Evolutionary conservation across 2,329 filamentous ascomycete genomes (phyloP), one percentile per base, ranked within the genome.

Genomic region (Didymella keratinophila): DNA sequence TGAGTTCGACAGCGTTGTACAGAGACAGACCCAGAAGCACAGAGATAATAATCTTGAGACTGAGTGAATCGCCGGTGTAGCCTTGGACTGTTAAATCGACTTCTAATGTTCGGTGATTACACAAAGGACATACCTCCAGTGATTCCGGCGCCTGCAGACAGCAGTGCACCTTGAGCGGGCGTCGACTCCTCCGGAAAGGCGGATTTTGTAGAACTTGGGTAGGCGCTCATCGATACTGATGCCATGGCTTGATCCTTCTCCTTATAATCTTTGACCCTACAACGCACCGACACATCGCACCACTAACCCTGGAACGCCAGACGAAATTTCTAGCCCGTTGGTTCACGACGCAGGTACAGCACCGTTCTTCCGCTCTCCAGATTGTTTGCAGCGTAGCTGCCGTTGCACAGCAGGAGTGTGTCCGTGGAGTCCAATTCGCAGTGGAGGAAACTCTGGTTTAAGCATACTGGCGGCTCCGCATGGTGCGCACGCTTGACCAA

Each of bases 1-100:
- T 73, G 21, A 83, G 72, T 62, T 83, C 81, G 16, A 81, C 61
- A 14, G 76, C 71, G 52, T 79, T 79, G 61, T 79, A 80, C 11
- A 78, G 63, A 0, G 74, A 52, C 4, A 78, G 65, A 10, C 71
- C 72, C 14, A 74, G 62, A 20, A 76, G 61, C 32, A 75, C 82
- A 76, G 69, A 68, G 20, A 74, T 71, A 47, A 74, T 73, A 12
- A 65, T 71, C 27, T 72, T 68, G 8, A 74, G 63, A 25, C 59
- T 55, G 8, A 74, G 64, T 1, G 72, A 73, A 47, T 73, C 54
- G 49, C 72, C 71, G 1, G 68, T 74, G 48, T 75, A 75, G 16
- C 72, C 72, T 74, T 32, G 25, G 43, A n/a, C 20, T 16, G 4
- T 16, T 39, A 16, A 9, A 30, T 30, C 10, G 10, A 53, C 25